phyloP scores from a whole-genome alignment of 2,329 filamentous ascomycete genomes.

The Nigrospora sphaerica region DNA sequence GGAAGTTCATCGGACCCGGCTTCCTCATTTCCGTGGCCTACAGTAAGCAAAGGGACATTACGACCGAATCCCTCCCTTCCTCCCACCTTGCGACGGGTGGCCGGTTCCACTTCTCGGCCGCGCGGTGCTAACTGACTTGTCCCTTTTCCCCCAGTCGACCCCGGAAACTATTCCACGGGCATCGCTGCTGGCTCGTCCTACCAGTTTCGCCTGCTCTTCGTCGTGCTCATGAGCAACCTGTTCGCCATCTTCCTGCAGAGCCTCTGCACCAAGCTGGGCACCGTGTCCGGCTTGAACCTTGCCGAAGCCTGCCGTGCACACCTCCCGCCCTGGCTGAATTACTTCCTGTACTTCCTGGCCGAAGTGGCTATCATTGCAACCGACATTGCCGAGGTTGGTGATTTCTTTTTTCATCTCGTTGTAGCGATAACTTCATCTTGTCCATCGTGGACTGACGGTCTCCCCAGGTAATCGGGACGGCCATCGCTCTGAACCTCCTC shows the following conservation, averaged over 20 bases:
- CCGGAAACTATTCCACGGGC: slow-evolving; percentile 65
- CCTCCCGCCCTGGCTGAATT: slow-evolving; percentile 59
- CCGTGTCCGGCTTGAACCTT: slow-evolving; percentile 60
- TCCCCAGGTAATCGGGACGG: slow-evolving; percentile 59
- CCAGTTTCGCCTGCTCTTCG: slow-evolving; percentile 58
- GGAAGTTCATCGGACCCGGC: slow-evolving; percentile 57
- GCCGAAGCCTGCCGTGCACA: slow-evolving; percentile 60
- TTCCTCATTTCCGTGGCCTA: slow-evolving; percentile 58
- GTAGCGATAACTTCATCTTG: too few species aligned
- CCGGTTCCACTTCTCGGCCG: too few species aligned
- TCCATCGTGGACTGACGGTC: slow-evolving; percentile 4
- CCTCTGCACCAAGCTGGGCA: slow-evolving; percentile 62
- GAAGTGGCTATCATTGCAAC: slow-evolving; percentile 66
- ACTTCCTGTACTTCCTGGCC: slow-evolving; percentile 53
- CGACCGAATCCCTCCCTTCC: not conserved
- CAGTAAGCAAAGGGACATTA: slow-evolving; percentile 28
- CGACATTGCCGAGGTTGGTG: slow-evolving; percentile 57
- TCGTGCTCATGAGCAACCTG: slow-evolving; percentile 61
- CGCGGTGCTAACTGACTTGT: too few species aligned
- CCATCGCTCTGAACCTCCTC: slow-evolving; percentile 62
- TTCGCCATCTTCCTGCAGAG: slow-evolving; percentile 66
- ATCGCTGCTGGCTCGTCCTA: slow-evolving; percentile 61
- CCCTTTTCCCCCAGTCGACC: slow-evolving; percentile 34
- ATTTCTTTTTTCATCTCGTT: too few species aligned
- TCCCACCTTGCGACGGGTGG: not conserved